Evolutionary conservation across 768 basidiomycete species (phyloP).

Genomic region (Boletus vinaceobasis): DNA sequence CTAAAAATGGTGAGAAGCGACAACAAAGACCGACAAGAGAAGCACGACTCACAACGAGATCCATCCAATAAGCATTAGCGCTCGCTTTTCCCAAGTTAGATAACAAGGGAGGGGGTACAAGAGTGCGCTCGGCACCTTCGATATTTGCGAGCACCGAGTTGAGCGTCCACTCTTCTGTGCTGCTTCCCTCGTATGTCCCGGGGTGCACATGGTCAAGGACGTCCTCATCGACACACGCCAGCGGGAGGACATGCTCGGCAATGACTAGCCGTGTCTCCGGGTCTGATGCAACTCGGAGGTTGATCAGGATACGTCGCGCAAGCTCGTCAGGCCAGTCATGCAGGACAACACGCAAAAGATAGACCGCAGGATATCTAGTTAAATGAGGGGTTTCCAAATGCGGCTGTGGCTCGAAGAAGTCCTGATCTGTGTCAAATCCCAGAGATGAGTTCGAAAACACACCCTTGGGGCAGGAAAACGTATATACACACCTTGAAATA

Average conservation of each 20-base stretch:
- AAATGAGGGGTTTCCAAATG: slow-evolving; percentile 27
- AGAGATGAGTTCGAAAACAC: not conserved
- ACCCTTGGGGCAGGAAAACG: not conserved
- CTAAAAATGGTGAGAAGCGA: slow-evolving; percentile 31
- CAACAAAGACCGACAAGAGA: not conserved
- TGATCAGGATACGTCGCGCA: slow-evolving; percentile 44
- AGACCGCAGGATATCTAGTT: slow-evolving; percentile 52
- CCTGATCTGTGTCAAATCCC: slow-evolving; percentile 46
- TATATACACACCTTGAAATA: slow-evolving; percentile 44
- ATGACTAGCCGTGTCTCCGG: slow-evolving; percentile 58
- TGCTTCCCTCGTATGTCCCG: slow-evolving; percentile 5
- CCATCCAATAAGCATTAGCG: slow-evolving; percentile 64
- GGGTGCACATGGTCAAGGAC: slow-evolving; percentile 3
- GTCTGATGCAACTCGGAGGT: slow-evolving; percentile 38
- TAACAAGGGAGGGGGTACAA: slow-evolving; percentile 61
- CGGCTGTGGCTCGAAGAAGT: slow-evolving; percentile 69
- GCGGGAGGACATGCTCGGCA: slow-evolving; percentile 67
- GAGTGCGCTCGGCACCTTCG: slow-evolving; percentile 49
- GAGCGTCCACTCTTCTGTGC: slow-evolving; percentile 26
- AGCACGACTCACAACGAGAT: slow-evolving; percentile 50
- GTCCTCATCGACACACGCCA: slow-evolving; percentile 59
- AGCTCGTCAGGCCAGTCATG: slow-evolving; percentile 77
- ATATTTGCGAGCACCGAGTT: slow-evolving; percentile 36
- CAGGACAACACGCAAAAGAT: slow-evolving; percentile 64
- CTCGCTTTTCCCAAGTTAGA: slow-evolving; percentile 73